These are phyloP conservation scores for Geranium incanum DNA, from an alignment of 441 rosid species.

Conservation along the genomic window DNA sequence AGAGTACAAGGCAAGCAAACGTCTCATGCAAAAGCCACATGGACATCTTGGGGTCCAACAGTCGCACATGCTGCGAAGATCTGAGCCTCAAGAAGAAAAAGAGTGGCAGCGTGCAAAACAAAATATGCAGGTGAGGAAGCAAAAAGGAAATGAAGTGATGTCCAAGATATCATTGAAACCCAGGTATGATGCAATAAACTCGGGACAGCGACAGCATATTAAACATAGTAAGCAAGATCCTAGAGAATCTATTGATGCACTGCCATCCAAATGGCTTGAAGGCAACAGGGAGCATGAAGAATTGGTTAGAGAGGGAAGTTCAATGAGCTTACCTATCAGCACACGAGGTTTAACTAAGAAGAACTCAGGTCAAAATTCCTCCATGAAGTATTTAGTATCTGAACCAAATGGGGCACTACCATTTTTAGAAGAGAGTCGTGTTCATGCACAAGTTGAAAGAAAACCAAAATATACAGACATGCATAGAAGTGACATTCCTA, in stretches of 20 bases:
- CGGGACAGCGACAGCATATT: constrained; percentile 25
- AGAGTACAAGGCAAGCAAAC: constrained; percentile 20
- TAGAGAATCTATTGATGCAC: constrained; percentile 26
- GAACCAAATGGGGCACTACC: constrained; percentile 15
- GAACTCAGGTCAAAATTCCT: constrained; percentile 19
- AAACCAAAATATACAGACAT: constrained; percentile 11
- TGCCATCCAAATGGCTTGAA: constrained; percentile 23
- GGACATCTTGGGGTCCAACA: constrained; percentile 24
- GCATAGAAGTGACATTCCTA: too few relatives aligned
- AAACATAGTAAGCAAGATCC: constrained; percentile 28
- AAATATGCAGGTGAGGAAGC: constrained; percentile 32
- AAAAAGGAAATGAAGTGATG: constrained; percentile 25
- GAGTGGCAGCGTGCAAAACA: constrained; percentile 30
- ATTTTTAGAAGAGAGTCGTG: constrained; percentile 28
- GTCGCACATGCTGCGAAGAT: constrained; percentile 9
- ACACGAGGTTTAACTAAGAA: constrained; percentile 22
- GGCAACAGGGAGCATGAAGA: constrained; percentile 23
- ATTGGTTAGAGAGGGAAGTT: constrained; percentile 18
- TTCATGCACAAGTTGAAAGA: constrained; percentile 23
- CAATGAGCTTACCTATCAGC: constrained; percentile 15
- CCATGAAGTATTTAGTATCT: constrained; percentile 21
- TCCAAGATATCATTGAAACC: constrained; percentile 26
- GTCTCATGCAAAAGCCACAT: constrained; percentile 24
- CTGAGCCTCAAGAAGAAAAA: constrained; percentile 23
- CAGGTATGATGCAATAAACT: constrained; percentile 20